Base-by-base conservation (phyloP, 805 yeast species). In the Wickerhamomyces subpelliculosus region DNA sequence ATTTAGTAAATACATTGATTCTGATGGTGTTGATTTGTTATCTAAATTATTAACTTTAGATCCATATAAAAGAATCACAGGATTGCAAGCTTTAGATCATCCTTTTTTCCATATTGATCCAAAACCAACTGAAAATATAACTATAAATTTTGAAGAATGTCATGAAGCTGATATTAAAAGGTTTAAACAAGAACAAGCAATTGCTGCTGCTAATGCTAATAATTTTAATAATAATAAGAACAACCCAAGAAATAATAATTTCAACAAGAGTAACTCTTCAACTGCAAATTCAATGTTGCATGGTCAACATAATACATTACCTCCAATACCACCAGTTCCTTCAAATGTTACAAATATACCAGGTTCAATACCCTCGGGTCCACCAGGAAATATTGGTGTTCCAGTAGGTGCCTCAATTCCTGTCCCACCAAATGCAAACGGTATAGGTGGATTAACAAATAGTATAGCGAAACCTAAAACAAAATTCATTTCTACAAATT, bases 111-210 rank as follows among this genome's bases (percentile, higher is more conserved):
- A 56, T 14, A 65, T 64, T 4, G 78, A 70, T 0, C 97, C 97
- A 0, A 46, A 72, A 18, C 87, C 96, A 12, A 75, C 78, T 0
- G 46, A 38, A n/a, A 83, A 87, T 4, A 71, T 70, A 22, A 14
- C 22, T 3, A 42, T 43, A 8, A 37, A 41, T 16, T 83, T 82
- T 47, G 89, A 83, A 47, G 95, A 89, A 45, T 77, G 95, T 44
- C 97, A 93, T 57, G 97, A 90, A 58, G 73, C 88, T 20, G 96
- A 87, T 59, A 75, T 75, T 34, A 75, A 76, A 44, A 67, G 76
- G 45, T 68, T 72, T 61, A 70, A 69, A 57, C 65, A 65, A 54
- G 72, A 67, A 40, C 32, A 34, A 27, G 39, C n/a, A n/a, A n/a
- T n/a, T n/a, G n/a, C n/a, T n/a, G n/a, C n/a, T n/a, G n/a, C n/a